phyloP scores from a whole-genome alignment of 164 flowering plant genomes.

The Annona cherimola region DNA sequence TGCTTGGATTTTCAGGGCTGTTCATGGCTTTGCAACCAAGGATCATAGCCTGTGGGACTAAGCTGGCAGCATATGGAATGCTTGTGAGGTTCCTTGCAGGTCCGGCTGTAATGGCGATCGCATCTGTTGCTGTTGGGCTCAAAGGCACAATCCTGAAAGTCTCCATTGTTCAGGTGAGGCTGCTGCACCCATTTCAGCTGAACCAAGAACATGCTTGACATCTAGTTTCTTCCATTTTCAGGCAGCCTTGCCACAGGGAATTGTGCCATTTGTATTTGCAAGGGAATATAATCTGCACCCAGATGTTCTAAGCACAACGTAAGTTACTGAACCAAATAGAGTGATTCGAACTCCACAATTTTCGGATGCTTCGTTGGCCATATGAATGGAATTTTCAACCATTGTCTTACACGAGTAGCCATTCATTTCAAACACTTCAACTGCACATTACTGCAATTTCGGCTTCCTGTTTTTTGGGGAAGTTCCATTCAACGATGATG shows the following conservation, averaged over 20 bases:
- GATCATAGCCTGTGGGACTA: slow-evolving; percentile 39
- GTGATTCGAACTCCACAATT: neutral
- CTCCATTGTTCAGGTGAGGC: slow-evolving; percentile 34
- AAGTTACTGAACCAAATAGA: slow-evolving; percentile 8
- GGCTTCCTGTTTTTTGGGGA: neutral
- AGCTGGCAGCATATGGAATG: slow-evolving; percentile 30
- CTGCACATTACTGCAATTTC: too few species aligned
- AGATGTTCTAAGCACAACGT: slow-evolving; percentile 39
- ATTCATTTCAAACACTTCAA: too few species aligned
- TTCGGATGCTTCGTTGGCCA: neutral
- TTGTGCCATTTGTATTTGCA: slow-evolving; percentile 43
- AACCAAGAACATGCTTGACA: neutral
- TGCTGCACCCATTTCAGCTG: neutral
- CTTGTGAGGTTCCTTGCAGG: slow-evolving; percentile 30
- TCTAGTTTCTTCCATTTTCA: slow-evolving; percentile 5
- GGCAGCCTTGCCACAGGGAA: slow-evolving; percentile 47
- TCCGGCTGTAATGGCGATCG: slow-evolving; percentile 36
- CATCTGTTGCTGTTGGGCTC: slow-evolving; percentile 32
- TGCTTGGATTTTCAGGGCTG: slow-evolving; percentile 17
- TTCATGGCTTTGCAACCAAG: slow-evolving; percentile 43
- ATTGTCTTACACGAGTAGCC: too few species aligned
- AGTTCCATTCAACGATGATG: neutral
- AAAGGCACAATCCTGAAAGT: slow-evolving; percentile 27
- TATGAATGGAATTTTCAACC: neutral
- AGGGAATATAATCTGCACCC: slow-evolving; percentile 43